Conservation (phyloP, 2,329 filamentous ascomycete species). For the Ceratocystiopsis minuta region DNA sequence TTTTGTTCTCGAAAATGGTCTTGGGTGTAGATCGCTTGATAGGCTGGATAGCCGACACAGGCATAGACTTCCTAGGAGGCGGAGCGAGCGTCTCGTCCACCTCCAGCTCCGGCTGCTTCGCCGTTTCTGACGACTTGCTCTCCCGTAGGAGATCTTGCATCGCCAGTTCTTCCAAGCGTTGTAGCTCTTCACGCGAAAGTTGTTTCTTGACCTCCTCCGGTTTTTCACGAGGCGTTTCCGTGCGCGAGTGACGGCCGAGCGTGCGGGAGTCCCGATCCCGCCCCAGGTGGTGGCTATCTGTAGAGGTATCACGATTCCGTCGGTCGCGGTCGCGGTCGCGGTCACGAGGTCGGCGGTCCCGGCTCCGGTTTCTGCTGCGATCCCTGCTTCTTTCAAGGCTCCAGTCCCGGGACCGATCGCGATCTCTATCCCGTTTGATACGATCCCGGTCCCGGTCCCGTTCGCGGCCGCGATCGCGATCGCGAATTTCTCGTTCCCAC, state of each 20-base stretch:
- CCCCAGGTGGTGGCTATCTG: too few species aligned
- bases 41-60: conserved; percentile 41
- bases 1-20: conserved; percentile 27
- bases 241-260: too few species aligned
- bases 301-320: too few species aligned
- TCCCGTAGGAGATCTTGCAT: conserved; percentile 41
- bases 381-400: conserved; percentile 13
- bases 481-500: conserved; percentile 11
- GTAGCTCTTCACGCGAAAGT: conserved; percentile 38
- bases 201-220: conserved; percentile 32
- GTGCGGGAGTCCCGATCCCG: too few species aligned
- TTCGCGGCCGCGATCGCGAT: conserved; percentile 18
- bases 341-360: conserved; percentile 10
- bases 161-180: conserved; percentile 38
- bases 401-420: too few species aligned
- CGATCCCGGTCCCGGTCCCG: conserved; percentile 6
- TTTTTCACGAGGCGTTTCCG: conserved; percentile 24
- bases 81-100: conserved; percentile 37
- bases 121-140: conserved; percentile 27
- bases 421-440: too few species aligned
- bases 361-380: conserved; percentile 17
- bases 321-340: conserved; percentile 28
- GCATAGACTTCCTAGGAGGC: conserved; percentile 32
- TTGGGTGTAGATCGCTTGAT: conserved; percentile 30
- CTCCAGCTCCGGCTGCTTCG: conserved; percentile 35